Percentiles rank a stretch among this genome's conserved stretches.
Evolutionary conservation across 495 filamentous ascomycete genomes (phyloP).

Genomic region (Neurospora africana): DNA sequence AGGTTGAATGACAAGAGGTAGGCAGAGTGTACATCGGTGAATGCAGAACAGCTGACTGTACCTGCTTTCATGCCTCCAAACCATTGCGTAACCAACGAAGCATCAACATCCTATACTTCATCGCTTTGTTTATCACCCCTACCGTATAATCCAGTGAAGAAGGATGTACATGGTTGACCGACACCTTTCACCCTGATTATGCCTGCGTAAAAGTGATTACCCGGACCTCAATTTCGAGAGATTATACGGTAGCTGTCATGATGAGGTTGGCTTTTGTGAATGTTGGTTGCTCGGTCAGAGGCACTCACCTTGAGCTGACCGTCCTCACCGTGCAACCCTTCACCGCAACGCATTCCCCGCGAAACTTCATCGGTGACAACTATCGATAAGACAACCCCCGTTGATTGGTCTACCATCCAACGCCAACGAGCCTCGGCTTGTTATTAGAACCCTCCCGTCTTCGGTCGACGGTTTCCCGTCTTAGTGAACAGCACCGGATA

Average conservation of each 20-base stretch:
- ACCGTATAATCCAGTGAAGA: too few relatives aligned
- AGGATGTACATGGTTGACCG: too few relatives aligned
- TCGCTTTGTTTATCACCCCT: not conserved
- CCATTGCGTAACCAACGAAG: not conserved
- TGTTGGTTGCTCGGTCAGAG: not conserved
- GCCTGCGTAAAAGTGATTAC: too few relatives aligned
- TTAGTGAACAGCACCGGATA: not conserved
- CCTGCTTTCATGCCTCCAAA: not conserved
- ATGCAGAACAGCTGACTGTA: not conserved
- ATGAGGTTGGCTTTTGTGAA: not conserved
- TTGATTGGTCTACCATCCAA: not conserved
- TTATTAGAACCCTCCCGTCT: not conserved
- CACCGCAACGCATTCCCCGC: not conserved
- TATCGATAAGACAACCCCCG: not conserved
- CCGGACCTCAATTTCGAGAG: too few relatives aligned
- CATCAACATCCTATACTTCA: not conserved
- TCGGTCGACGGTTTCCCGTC: not conserved
- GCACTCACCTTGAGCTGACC: not conserved
- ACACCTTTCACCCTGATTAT: too few relatives aligned
- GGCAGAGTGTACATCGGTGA: not conserved
- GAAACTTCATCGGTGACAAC: not conserved
- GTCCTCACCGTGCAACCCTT: not conserved
- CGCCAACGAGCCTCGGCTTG: not conserved
- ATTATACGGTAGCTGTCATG: not conserved
- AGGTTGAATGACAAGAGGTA: not conserved